Base-by-base conservation (phyloP, 1,284 basidiomycete species). In the Pyrrhoderma noxium region DNA sequence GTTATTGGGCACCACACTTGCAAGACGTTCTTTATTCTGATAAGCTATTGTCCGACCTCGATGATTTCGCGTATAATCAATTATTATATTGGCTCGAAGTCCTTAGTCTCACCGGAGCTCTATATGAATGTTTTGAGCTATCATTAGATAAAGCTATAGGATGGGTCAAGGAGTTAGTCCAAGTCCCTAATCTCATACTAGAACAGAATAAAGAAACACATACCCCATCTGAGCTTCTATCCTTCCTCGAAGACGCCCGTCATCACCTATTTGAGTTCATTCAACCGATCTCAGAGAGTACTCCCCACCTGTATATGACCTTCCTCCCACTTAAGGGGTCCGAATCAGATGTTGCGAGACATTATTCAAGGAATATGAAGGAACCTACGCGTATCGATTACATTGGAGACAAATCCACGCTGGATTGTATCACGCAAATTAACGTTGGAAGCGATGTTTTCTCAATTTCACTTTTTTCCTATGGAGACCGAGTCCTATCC, bases 21-120 rank as follows among this genome's bases (percentile, higher is more conserved):
- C n/a, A n/a, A n/a, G n/a, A n/a, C n/a, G n/a, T n/a, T n/a, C n/a
- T n/a, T n/a, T n/a, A n/a, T n/a, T n/a, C n/a, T n/a, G n/a, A n/a
- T n/a, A n/a, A n/a, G n/a, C n/a, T n/a, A n/a, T n/a, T n/a, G n/a
- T n/a, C n/a, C n/a, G n/a, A n/a, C n/a, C n/a, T n/a, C n/a, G n/a
- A n/a, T n/a, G n/a, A n/a, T n/a, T n/a, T n/a, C n/a, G n/a, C n/a
- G n/a, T n/a, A 14, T 2, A 11, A 31, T 35, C 45, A 18, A 8
- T 34, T 38, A 1, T 37, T 47, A 16, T 38, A 35, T 34, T 47
- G 45, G 45, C 35, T 47, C n/a, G 45, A 47, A 21, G 22, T 38
- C 14, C 27, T 47, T 11, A 47, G 45, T 38, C 18, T 47, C 2
- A 13, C 2, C 19, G n/a, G 34, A 22, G 9, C 16, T 36, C 23